Evolutionary conservation across 352 stramenopile species (phyloP).

Genomic region (Albugo candida): DNA sequence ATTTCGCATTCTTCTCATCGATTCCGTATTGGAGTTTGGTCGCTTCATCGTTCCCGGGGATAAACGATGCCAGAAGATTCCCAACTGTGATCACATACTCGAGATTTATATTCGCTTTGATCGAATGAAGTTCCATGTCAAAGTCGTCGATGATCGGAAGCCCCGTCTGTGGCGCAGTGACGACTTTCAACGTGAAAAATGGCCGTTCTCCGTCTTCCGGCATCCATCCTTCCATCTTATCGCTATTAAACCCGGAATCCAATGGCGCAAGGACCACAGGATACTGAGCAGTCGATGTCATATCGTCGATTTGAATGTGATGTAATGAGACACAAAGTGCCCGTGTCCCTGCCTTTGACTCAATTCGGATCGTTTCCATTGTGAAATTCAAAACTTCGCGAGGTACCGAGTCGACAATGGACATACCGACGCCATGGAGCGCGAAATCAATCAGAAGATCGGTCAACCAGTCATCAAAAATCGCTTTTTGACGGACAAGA

Average conservation of each 20-base stretch:
- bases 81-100: slow-evolving; percentile 58
- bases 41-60: slow-evolving; percentile 43
- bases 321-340: slow-evolving; percentile 40
- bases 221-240: slow-evolving; percentile 71
- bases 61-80: slow-evolving; percentile 57
- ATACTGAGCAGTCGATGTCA: slow-evolving; percentile 48
- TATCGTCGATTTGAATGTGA: slow-evolving; percentile 76
- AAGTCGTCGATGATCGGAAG: slow-evolving; percentile 72
- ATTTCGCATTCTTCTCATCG: slow-evolving; percentile 35
- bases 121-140: slow-evolving; percentile 39
- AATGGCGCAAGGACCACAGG: slow-evolving; percentile 54
- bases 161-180: slow-evolving; percentile 36
- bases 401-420: slow-evolving; percentile 52
- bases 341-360: slow-evolving; percentile 26
- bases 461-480: slow-evolving; percentile 53
- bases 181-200: slow-evolving; percentile 44
- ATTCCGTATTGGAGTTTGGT: slow-evolving; percentile 34
- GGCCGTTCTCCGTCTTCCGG: slow-evolving; percentile 49
- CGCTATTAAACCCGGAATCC: slow-evolving; percentile 75
- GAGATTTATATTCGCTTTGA: slow-evolving; percentile 56
- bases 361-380: slow-evolving; percentile 62
- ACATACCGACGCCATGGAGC: slow-evolving; percentile 56
- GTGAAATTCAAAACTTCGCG: slow-evolving; percentile 74
- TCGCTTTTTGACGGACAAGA: slow-evolving; percentile 26
- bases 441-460: slow-evolving; percentile 54